Evolutionary conservation across 495 filamentous ascomycete genomes (phyloP), one percentile per base, ranked within the genome.

Genomic region (Amphirosellinia nigrospora): DNA sequence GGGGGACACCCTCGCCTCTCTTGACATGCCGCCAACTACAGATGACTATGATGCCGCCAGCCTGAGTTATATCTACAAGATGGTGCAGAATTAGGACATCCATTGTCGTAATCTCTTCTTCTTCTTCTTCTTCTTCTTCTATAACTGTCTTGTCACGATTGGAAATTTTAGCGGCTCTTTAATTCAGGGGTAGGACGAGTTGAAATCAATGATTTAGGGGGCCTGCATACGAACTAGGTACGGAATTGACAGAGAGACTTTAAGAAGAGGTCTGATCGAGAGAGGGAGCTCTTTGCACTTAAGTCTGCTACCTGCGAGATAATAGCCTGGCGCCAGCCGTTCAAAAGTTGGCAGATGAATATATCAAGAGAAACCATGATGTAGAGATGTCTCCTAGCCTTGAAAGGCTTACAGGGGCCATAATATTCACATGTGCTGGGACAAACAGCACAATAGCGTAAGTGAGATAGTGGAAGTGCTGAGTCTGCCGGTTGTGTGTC

Each of bases 41-140:
- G 13, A 34, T 34, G 53, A 30, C 21, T 7, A 34, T 34, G 28
- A 6, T 10, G 34, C 56, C 30, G 10, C 3, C 15, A 32, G 28
- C 28, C 1, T 55, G 10, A 16, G 26, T 26, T 11, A 55, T 15
- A 6, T 55, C 28, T 26, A 55, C 26, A 55, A 19, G 28, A 56
- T 34, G 28, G 28, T 56, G 28, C 28, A 56, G 11, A 26, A 56
- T 34, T 56, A 30, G 28, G 16, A 56, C 53, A 19, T 56, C 28
- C 32, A 1, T 9, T 56, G 4, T n/a, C 16, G 53, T 15, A 34
- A 32, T 56, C 19, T 56, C 53, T 23, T 59, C 15, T 34, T 59
- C 32, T 59, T 59, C 34, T 32, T n/a, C n/a, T n/a, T 56, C 53
- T 23, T 59, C 15, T 34, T 59, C 32, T 59, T 59, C 34, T 32